Percentiles rank a stretch among this genome's conserved stretches.
Evolutionary conservation across 176 grass and related monocot species (phyloP).

Genomic region (Zea mays): DNA sequence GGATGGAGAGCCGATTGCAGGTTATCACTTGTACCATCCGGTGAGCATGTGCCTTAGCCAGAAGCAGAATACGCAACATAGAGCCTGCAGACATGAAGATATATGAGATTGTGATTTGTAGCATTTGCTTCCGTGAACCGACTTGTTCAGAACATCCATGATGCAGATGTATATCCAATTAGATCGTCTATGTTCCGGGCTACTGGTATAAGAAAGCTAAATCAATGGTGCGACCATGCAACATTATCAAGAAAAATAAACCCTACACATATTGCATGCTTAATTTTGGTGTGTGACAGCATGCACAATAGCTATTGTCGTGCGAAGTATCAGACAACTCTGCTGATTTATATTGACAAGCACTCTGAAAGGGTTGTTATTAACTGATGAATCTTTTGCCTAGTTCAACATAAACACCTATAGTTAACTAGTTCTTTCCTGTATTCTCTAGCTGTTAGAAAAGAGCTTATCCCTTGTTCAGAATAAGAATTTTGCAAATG

Average conservation of each 20-base stretch:
- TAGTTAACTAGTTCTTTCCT: background rate
- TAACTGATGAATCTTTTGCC: background rate
- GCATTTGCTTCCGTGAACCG: background rate
- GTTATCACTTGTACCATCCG: constrained; percentile 94
- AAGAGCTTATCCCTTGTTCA: background rate
- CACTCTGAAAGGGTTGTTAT: background rate
- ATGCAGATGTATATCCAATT: background rate
- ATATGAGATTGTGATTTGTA: background rate
- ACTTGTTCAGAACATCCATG: background rate
- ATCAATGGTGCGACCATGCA: background rate
- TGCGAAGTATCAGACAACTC: background rate
- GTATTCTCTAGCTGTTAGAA: constrained; percentile 7
- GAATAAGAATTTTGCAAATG: constrained; percentile 26
- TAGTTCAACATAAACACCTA: background rate
- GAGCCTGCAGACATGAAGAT: constrained; percentile 58
- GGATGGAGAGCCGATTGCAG: background rate
- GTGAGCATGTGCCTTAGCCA: constrained; percentile 81
- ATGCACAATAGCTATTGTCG: background rate
- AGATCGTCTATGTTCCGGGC: background rate
- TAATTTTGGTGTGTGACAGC: background rate
- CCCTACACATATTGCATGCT: background rate
- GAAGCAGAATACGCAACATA: constrained; percentile 88
- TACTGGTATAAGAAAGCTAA: background rate
- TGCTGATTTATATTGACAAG: background rate
- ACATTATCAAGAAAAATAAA: background rate